These are phyloP conservation scores for Nannochloropsis gaditana DNA, from an alignment of 108 stramenopile genomes.

Conservation along the genomic window DNA sequence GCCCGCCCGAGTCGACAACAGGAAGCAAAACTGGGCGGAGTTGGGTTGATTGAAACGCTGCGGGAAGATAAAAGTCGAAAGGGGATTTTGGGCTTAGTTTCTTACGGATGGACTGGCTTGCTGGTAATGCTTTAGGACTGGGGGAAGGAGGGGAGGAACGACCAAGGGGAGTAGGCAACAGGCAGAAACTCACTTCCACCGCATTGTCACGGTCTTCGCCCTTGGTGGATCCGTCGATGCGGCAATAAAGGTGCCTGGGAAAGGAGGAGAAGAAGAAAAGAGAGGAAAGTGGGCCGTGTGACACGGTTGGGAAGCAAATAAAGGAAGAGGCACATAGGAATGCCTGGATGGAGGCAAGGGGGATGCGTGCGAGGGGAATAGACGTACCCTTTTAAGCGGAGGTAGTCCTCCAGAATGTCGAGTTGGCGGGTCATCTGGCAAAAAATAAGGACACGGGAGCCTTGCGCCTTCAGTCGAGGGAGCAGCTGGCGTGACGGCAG, in stretches of 20 bases:
- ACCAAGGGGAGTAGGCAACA: background rate
- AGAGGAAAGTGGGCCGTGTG: background rate
- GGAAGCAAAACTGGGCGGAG: constrained; percentile 83
- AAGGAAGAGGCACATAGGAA: background rate
- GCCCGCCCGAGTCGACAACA: constrained; percentile 90
- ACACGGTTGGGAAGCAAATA: background rate
- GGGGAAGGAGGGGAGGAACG: background rate
- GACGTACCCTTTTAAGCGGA: constrained; percentile 56
- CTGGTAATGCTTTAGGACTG: background rate
- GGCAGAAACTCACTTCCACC: background rate
- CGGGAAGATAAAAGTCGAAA: background rate
- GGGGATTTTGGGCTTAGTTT: background rate
- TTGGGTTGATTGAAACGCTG: constrained; percentile 75
- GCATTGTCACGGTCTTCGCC: constrained; percentile 75
- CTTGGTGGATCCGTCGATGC: constrained; percentile 93
- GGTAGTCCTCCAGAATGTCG: constrained; percentile 61
- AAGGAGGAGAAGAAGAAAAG: background rate
- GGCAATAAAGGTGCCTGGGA: constrained; percentile 72
- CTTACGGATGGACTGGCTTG: background rate
- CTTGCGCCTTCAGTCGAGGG: constrained; percentile 57
- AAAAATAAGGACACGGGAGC: constrained; percentile 60
- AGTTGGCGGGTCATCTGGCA: constrained; percentile 62
- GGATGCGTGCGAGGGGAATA: background rate
- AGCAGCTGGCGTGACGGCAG: constrained; percentile 38
- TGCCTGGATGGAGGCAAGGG: background rate